Base-by-base conservation (phyloP, 371 early-diverging fungal genomes). In the Mortierella sp. region DNA sequence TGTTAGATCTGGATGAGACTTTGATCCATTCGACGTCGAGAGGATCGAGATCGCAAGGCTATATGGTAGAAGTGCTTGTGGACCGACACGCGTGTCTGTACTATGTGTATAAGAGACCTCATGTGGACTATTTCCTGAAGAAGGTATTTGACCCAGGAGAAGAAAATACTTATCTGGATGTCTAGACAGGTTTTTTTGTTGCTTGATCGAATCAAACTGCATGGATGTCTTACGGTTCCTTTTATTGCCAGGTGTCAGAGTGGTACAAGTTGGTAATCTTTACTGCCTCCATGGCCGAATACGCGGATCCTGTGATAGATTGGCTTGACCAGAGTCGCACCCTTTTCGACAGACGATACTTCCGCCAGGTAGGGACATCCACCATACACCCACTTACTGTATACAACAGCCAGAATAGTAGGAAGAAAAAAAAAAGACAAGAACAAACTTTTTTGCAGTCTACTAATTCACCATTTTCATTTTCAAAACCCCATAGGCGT, bases 231-330 rank as follows among this genome's bases (percentile, higher is more conserved):
- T n/a, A n/a, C 4, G 11, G 6, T 24, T 43, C 14, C 32, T 24
- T 32, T 47, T 51, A 15, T 17, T 28, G 23, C 4, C 58, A 92
- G 92, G 95, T 96, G 64, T 84, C 90, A 64, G 92, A 96, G 73
- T 97, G 97, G 98, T 99, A 97, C 89, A 92, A 94, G 59, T 84
- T 98, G n/a, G 95, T 97, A n/a, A 92, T 99, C 21, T 99, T 95
- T 82, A 99, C 99, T 0, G 99, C 99, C 4, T 94, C 95, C 14
- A 90, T 98, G 90, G 87, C 95, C 31, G 97, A 98, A 82, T 99
- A 99, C 78, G 99, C 98, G 11, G 95, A 97, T 72, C 98, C 99
- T 15, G 98, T 99, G 32, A 95, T 98, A 50, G 96, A 97, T 78
- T 92, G 92, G 86, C 83, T 99, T 49, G 99, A 98, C 81, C 85